Evolutionary conservation across 495 filamentous ascomycete genomes (phyloP), one percentile per base, ranked within the genome.

Genomic region (Rhypophila decipiens): DNA sequence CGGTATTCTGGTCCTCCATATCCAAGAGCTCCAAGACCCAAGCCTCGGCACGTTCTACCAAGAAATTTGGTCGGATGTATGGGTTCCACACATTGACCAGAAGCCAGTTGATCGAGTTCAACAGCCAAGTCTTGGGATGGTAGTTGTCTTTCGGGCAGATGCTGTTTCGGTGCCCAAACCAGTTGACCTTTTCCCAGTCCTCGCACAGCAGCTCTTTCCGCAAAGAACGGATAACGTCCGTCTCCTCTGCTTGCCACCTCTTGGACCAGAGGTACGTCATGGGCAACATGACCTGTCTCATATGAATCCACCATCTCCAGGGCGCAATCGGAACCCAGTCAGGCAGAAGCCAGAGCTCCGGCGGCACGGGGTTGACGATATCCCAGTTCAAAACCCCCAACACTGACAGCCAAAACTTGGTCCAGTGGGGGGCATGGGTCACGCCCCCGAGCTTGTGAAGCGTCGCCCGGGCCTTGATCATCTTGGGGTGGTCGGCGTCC

Each of bases 251-350:
- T 10, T 76, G 74, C 75, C 83, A 94, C 36, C 75, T 76, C 67
- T 83, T 84, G 5, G 88, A 91, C 71, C 84, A 96, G 33, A 96
- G 72, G 56, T 84, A 97, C 11, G 85, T 82, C 88, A 97, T 95
- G 9, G 91, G 85, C 29, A 96, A 65, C 63, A 90, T 96, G 24
- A 98, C 91, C 62, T 85, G 80, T 13, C 93, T 88, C 66, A 95
- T 95, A 51, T 98, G 93, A 51, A 95, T 88, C 93, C 93, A 98
- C 93, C 93, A 98, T 39, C 89, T 75, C 93, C 94, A 97, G 0
- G 94, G 93, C 9, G 88, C 84, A 54, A 97, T 78, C 1, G 93
- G 94, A 12, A 90, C 80, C 91, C 93, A 97, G 64, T 97, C 89
- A 2, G 93, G 94, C 2, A 98, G 71, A 21, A 96, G 78, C 91